Conservation (phyloP, 768 basidiomycete species). For the Xanthoconium purpureum region DNA sequence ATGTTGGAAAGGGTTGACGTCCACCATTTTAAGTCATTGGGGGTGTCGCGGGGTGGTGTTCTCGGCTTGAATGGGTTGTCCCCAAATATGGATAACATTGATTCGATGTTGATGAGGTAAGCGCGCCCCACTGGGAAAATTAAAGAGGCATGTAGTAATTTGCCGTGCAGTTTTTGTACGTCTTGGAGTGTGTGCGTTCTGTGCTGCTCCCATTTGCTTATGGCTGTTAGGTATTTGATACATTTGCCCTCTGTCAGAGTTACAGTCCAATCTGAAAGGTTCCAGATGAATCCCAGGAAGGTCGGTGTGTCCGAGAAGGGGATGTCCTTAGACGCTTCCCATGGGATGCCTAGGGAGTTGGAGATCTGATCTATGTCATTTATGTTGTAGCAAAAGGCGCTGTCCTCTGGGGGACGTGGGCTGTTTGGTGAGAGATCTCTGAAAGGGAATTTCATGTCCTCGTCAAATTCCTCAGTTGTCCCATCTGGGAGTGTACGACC, state of each 20-base stretch:
- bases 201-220: neutral
- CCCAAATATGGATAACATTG: conserved; percentile 30
- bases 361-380: too few relatives aligned
- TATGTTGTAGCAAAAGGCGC: too few relatives aligned
- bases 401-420: too few relatives aligned
- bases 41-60: neutral
- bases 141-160: conserved; percentile 23
- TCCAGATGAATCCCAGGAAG: too few relatives aligned
- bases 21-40: neutral
- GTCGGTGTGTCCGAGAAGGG: too few relatives aligned
- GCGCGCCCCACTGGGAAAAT: conserved; percentile 31
- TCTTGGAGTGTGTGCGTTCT: neutral
- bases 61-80: conserved; percentile 4
- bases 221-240: neutral
- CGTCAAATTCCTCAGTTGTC: too few relatives aligned
- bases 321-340: too few relatives aligned
- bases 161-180: neutral
- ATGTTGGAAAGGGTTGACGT: neutral
- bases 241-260: neutral
- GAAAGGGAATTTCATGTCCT: too few relatives aligned
- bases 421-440: too few relatives aligned
- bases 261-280: neutral
- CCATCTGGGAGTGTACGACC: too few relatives aligned
- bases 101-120: conserved; percentile 20
- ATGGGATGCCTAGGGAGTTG: too few relatives aligned